These are phyloP conservation scores for Trypanosoma rangeli DNA, from an alignment of 208 protist species.

Conservation along the genomic window DNA sequence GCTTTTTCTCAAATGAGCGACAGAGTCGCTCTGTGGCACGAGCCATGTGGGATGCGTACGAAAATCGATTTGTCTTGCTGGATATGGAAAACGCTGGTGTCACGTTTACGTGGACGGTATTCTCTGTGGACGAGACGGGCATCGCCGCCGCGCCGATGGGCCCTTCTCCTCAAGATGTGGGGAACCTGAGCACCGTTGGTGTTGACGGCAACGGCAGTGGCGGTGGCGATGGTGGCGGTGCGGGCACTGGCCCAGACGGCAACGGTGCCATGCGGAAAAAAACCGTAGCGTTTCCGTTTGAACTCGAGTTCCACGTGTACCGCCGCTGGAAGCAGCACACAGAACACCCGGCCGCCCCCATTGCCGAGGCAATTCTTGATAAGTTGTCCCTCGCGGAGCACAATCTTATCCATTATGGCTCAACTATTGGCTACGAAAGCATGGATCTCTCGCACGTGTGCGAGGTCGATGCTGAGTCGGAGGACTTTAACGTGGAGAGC, in stretches of 20 bases:
- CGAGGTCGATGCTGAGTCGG: conserved; percentile 71
- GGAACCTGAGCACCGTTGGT: conserved; percentile 7
- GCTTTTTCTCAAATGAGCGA: conserved; percentile 83
- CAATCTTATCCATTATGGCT: conserved; percentile 76
- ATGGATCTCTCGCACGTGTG: conserved; percentile 84
- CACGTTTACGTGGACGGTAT: conserved; percentile 82
- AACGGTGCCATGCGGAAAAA: conserved; percentile 53
- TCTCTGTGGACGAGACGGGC: conserved; percentile 79
- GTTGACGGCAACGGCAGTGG: too few species aligned
- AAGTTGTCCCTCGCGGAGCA: conserved; percentile 79
- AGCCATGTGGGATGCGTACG: conserved; percentile 75
- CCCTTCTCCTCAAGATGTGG: not conserved
- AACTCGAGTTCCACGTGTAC: conserved; percentile 80
- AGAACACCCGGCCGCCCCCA: conserved; percentile 65
- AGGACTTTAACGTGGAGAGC: conserved; percentile 85
- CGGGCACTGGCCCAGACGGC: not conserved
- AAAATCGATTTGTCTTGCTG: conserved; percentile 71
- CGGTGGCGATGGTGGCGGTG: not conserved
- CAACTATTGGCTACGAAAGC: conserved; percentile 72
- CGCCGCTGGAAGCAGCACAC: conserved; percentile 77
- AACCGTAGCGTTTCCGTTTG: conserved; percentile 83
- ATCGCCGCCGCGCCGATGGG: conserved; percentile 3
- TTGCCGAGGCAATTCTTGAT: conserved; percentile 82
- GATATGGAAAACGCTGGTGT: conserved; percentile 85
- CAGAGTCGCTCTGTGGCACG: conserved; percentile 74